Conservation (phyloP, 106 monocot species). For the Cymbidium sinense region DNA sequence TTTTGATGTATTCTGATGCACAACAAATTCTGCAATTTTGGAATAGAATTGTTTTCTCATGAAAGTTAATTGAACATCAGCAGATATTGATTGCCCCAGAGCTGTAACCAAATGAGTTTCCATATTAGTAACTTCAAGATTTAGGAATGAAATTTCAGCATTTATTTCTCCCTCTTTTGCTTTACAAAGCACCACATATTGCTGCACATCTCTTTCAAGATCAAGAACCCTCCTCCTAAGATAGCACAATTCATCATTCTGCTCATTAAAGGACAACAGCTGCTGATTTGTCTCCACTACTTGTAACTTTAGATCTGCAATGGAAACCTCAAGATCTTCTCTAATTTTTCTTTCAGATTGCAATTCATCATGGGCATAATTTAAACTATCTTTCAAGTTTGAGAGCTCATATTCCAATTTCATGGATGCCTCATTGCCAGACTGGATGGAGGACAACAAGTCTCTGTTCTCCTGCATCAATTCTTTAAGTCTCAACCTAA, state of each 20-base stretch:
- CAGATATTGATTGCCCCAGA: conserved; percentile 30
- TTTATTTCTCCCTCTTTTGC: conserved; percentile 29
- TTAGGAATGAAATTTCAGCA: conserved; percentile 24
- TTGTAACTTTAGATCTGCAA: conserved; percentile 49
- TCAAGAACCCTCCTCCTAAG: conserved; percentile 36
- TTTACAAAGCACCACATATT: conserved; percentile 24
- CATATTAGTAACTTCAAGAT: conserved; percentile 25
- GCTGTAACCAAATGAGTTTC: conserved; percentile 37
- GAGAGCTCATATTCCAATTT: conserved; percentile 56
- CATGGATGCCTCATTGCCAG: conserved; percentile 18
- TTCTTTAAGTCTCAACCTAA: conserved; percentile 27
- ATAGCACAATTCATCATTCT: conserved; percentile 38
- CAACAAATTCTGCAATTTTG: conserved; percentile 20
- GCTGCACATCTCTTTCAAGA: conserved; percentile 50
- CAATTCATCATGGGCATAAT: conserved; percentile 23
- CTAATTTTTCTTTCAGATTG: conserved; percentile 28
- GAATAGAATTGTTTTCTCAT: conserved; percentile 31
- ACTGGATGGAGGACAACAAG: conserved; percentile 29
- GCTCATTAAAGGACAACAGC: conserved; percentile 40
- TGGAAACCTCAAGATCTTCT: conserved; percentile 39
- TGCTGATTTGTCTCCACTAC: conserved; percentile 42
- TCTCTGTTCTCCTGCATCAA: conserved; percentile 48
- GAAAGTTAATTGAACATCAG: conserved; percentile 52
- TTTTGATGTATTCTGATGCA: conserved; percentile 19
- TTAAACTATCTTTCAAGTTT: conserved; percentile 34